phyloP scores from a whole-genome alignment of 2,329 filamentous ascomycete genomes.

The Pseudopithomyces maydicus region DNA sequence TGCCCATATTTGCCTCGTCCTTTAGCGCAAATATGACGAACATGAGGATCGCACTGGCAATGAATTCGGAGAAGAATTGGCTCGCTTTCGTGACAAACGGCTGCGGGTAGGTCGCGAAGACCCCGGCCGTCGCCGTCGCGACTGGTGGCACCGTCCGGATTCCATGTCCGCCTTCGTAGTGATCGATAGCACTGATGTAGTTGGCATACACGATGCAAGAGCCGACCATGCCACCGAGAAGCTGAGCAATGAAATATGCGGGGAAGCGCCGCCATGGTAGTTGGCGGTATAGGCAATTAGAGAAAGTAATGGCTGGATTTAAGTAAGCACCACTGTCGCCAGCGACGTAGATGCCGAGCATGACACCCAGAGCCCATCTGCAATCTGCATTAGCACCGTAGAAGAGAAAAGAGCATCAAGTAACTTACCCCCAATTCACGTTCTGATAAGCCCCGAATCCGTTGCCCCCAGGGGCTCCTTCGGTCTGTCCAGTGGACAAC shows the following conservation, averaged over 20 bases:
- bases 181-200: constrained; percentile 64
- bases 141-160: constrained; percentile 65
- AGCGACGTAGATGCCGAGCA: constrained; percentile 64
- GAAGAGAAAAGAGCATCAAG: neutral
- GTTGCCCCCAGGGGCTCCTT: constrained; percentile 48
- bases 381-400: constrained; percentile 1
- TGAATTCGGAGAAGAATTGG: constrained; percentile 74
- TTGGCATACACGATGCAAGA: constrained; percentile 51
- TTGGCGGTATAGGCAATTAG: constrained; percentile 70
- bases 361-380: constrained; percentile 45
- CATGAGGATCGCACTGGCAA: constrained; percentile 70
- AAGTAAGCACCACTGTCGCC: constrained; percentile 71
- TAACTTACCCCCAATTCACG: constrained; percentile 49
- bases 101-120: constrained; percentile 76
- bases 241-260: constrained; percentile 68
- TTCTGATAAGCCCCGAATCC: constrained; percentile 50
- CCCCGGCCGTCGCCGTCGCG: constrained; percentile 66
- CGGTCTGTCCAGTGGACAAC: constrained; percentile 41
- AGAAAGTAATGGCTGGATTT: constrained; percentile 69
- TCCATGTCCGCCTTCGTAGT: constrained; percentile 63
- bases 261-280: constrained; percentile 73
- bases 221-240: constrained; percentile 69
- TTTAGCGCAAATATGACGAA: constrained; percentile 74
- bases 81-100: constrained; percentile 68
- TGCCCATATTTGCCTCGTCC: constrained; percentile 54